phyloP scores from a whole-genome alignment of 2,329 filamentous ascomycete genomes.

The Fusarium tupiense region DNA sequence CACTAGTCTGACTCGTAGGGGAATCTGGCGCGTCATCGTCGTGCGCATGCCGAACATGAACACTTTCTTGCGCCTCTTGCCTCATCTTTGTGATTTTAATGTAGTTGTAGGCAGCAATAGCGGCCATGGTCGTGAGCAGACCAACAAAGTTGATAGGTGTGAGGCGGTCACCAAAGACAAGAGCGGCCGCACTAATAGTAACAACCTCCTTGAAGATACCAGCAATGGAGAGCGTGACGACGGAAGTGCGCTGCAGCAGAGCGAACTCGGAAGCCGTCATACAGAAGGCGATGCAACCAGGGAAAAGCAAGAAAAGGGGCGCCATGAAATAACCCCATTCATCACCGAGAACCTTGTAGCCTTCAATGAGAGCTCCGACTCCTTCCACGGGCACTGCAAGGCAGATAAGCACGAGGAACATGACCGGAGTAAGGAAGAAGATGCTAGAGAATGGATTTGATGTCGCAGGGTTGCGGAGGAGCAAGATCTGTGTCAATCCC shows the following conservation, averaged over 20 bases:
- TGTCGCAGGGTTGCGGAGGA: slow-evolving; percentile 92
- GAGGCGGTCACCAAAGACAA: slow-evolving; percentile 89
- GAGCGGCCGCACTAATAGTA: slow-evolving; percentile 87
- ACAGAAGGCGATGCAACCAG: slow-evolving; percentile 88
- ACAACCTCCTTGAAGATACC: slow-evolving; percentile 99
- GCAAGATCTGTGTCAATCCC: slow-evolving; percentile 96
- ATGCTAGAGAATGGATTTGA: slow-evolving; percentile 97
- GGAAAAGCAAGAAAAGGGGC: slow-evolving; percentile 83
- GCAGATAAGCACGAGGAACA: slow-evolving; percentile 84
- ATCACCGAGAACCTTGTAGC: slow-evolving; percentile 69
- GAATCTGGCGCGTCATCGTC: slow-evolving; percentile 43
- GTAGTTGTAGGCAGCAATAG: slow-evolving; percentile 92
- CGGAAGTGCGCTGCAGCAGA: slow-evolving; percentile 90
- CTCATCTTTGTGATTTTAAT: slow-evolving; percentile 94
- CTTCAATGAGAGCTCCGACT: slow-evolving; percentile 71
- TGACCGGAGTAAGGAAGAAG: slow-evolving; percentile 96
- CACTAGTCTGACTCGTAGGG: slow-evolving; percentile 51
- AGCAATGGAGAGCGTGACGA: slow-evolving; percentile 95
- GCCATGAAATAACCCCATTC: slow-evolving; percentile 75
- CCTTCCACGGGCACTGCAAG: slow-evolving; percentile 91
- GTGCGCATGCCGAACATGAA: slow-evolving; percentile 54
- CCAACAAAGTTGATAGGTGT: slow-evolving; percentile 89
- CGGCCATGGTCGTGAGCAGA: slow-evolving; percentile 85
- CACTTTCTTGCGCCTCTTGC: slow-evolving; percentile 70
- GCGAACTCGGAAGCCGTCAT: slow-evolving; percentile 99